Percentiles rank a stretch among this genome's conserved stretches.
Evolutionary conservation across 1,284 basidiomycete genomes (phyloP).

Genomic region (Trametes sp.): DNA sequence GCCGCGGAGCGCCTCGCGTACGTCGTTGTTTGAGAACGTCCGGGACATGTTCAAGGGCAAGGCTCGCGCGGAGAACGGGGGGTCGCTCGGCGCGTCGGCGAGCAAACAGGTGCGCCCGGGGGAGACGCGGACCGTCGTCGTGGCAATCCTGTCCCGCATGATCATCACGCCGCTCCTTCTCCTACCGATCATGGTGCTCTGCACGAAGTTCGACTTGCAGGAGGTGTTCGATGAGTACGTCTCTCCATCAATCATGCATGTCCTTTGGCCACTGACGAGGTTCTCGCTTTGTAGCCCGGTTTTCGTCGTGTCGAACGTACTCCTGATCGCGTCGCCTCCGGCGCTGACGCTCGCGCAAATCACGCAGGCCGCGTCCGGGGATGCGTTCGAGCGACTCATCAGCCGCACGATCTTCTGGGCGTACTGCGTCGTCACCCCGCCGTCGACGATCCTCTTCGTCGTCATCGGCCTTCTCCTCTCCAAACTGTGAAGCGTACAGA

Average conservation of each 20-base stretch:
- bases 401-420: conserved; percentile 85
- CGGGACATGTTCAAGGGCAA: conserved; percentile 49
- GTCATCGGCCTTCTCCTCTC: conserved; percentile 73
- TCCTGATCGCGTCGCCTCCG: conserved; percentile 81
- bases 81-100: conserved; percentile 16
- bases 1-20: conserved; percentile 35
- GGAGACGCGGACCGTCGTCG: conserved; percentile 83
- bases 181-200: conserved; percentile 73
- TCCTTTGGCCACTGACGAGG: conserved; percentile 4
- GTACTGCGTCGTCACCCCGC: conserved; percentile 85
- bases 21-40: conserved; percentile 52
- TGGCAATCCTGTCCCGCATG: conserved; percentile 86
- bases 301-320: conserved; percentile 82
- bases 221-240: conserved; percentile 79
- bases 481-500: conserved; percentile 52
- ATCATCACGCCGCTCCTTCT: conserved; percentile 83
- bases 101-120: conserved; percentile 52
- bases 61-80: conserved; percentile 26
- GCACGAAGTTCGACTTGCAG: conserved; percentile 69
- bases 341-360: conserved; percentile 89
- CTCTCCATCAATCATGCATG: not conserved
- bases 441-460: conserved; percentile 78
- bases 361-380: conserved; percentile 86
- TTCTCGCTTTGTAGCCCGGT: conserved; percentile 63
- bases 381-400: conserved; percentile 91